phyloP scores from a whole-genome alignment of 306 rosid species.

The Ziziphus jujuba region DNA sequence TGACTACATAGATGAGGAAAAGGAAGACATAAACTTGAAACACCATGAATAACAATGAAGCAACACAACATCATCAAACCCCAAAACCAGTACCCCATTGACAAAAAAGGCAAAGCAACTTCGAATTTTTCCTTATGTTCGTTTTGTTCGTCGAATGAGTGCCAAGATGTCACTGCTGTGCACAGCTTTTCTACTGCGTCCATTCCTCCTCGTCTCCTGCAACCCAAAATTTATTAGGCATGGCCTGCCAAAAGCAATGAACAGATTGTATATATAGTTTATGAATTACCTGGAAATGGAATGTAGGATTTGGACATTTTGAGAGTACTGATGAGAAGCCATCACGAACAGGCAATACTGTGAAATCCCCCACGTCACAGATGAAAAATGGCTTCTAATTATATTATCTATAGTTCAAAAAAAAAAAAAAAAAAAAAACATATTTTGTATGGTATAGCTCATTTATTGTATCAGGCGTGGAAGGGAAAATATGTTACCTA shows the following conservation, averaged over 20 bases:
- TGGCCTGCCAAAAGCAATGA: not conserved
- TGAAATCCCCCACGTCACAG: not conserved
- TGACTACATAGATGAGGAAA: too few relatives aligned
- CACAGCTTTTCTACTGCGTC: slow-evolving; percentile 55
- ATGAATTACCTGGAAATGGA: slow-evolving; percentile 70
- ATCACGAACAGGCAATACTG: slow-evolving; percentile 55
- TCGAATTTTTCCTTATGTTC: slow-evolving; percentile 30
- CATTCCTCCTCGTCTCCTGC: slow-evolving; percentile 50
- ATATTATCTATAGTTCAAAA: too few relatives aligned
- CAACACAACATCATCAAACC: not conserved
- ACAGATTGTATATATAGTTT: not conserved
- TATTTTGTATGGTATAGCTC: not conserved
- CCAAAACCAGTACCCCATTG: not conserved
- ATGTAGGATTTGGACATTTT: slow-evolving; percentile 56
- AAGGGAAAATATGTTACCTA: slow-evolving; percentile 35
- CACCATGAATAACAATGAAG: too few relatives aligned
- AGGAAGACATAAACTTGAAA: too few relatives aligned
- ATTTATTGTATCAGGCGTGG: not conserved
- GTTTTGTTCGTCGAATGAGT: slow-evolving; percentile 52
- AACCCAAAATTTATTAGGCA: slow-evolving; percentile 6
- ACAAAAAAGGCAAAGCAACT: not conserved
- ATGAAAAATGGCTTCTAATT: not conserved
- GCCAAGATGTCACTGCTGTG: slow-evolving; percentile 60
- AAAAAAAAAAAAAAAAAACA: too few relatives aligned
- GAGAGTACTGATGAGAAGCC: slow-evolving; percentile 54